A percentile compares a stretch with the other conserved stretches of the same genome.
Conservation (phyloP, 139 green algal species). For the Tetradesmus lagerheimii region DNA sequence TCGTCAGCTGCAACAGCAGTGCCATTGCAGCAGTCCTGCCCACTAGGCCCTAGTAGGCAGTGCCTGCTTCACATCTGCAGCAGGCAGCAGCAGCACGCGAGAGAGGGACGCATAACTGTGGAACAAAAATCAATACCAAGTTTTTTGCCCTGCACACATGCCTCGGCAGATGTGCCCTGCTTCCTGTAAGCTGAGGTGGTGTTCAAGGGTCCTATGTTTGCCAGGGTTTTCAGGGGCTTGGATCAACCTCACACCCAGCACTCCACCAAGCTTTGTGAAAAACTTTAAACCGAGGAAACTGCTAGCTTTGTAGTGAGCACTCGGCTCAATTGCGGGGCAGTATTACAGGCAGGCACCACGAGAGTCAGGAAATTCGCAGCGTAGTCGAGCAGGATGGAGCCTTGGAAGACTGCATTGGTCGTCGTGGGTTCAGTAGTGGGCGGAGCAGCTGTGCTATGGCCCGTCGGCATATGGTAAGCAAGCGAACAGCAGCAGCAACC, state of each 20-base stretch:
- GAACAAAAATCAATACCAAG: too few relatives aligned
- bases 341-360: not conserved
- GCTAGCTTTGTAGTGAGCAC: too few relatives aligned
- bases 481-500: not conserved
- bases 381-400: slow-evolving; percentile 7
- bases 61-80: too few relatives aligned
- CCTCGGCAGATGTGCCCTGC: too few relatives aligned
- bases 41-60: too few relatives aligned
- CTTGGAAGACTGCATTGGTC: slow-evolving; percentile 19
- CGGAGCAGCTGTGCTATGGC: slow-evolving; percentile 36
- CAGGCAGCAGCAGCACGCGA: too few relatives aligned
- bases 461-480: slow-evolving; percentile 33
- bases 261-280: not conserved
- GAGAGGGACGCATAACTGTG: too few relatives aligned
- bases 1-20: too few relatives aligned
- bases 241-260: not conserved
- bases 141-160: too few relatives aligned
- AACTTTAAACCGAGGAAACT: too few relatives aligned
- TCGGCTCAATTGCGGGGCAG: not conserved
- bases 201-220: not conserved
- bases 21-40: too few relatives aligned
- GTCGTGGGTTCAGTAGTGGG: slow-evolving; percentile 26
- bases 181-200: not conserved
- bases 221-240: not conserved
- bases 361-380: not conserved